Evolutionary conservation across 495 filamentous ascomycete species (phyloP).

Genomic region (Hypoxylon trugodes): DNA sequence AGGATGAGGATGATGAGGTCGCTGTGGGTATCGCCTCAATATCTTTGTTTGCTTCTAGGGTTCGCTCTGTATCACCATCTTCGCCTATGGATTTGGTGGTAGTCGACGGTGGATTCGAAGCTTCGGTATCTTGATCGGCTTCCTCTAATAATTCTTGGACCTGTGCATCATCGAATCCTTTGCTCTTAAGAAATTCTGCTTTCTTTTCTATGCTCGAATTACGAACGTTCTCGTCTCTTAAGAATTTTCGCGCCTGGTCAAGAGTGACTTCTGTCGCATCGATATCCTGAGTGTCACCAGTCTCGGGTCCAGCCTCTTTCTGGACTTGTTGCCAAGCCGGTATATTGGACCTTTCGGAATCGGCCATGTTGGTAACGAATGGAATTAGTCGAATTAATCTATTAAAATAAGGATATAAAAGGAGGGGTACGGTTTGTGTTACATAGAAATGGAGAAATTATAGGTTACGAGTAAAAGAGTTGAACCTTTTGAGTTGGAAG

Average conservation of each 20-base stretch:
- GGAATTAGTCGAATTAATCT: not conserved
- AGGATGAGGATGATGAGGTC: too few species aligned
- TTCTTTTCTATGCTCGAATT: conserved; percentile 76
- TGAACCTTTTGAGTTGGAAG: conserved; percentile 5
- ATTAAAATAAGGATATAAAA: not conserved
- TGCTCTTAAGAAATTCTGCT: conserved; percentile 78
- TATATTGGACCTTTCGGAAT: conserved; percentile 27
- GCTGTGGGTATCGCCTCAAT: conserved; percentile 3
- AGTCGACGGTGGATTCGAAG: conserved; percentile 31
- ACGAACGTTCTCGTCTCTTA: conserved; percentile 80
- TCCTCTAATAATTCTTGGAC: conserved; percentile 71
- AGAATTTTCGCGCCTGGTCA: conserved; percentile 78
- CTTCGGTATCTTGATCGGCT: conserved; percentile 41
- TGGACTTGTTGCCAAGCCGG: conserved; percentile 36
- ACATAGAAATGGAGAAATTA: not conserved
- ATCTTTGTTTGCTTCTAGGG: conserved; percentile 32
- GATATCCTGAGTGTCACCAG: conserved; percentile 12
- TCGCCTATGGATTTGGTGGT: conserved; percentile 29
- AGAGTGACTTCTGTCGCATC: conserved; percentile 54
- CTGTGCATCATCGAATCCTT: conserved; percentile 74
- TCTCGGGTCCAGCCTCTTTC: conserved; percentile 18
- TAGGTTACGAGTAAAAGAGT: not conserved
- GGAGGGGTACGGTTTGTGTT: not conserved
- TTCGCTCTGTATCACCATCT: conserved; percentile 16
- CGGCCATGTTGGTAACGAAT: conserved; percentile 22